Percentiles rank a stretch among this genome's conserved stretches.
These are phyloP conservation scores for Chlorella sp. DNA, from an alignment of 139 green algal genomes.

Conservation along the genomic window DNA sequence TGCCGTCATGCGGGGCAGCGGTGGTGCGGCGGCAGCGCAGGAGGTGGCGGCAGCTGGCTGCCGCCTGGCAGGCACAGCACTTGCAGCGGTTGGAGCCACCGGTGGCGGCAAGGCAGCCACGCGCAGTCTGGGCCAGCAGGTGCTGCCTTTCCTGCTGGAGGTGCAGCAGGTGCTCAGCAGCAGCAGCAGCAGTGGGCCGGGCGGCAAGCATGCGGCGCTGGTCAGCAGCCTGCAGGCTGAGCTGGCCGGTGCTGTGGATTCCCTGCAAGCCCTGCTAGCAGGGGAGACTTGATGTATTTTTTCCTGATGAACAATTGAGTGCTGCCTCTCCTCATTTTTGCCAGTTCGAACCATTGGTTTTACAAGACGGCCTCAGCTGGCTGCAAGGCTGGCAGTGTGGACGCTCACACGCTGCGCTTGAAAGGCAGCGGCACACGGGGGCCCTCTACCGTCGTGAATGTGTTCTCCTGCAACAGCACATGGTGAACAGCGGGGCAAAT, in stretches of 20 bases:
- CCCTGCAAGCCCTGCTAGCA: background rate
- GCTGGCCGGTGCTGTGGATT: background rate
- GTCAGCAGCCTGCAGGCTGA: background rate
- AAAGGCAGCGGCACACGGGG: conserved; percentile 31
- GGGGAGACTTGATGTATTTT: background rate
- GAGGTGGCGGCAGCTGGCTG: background rate
- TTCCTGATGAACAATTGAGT: no score
- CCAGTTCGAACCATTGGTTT: background rate
- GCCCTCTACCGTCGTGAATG: conserved; percentile 47
- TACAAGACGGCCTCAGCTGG: background rate
- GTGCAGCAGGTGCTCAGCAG: background rate
- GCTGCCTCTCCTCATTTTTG: background rate
- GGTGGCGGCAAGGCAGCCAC: background rate
- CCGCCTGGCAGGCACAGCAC: background rate
- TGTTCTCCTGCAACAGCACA: conserved; percentile 6
- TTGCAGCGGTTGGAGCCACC: background rate
- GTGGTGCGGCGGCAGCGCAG: background rate
- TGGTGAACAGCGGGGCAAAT: background rate
- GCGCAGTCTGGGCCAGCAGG: no score
- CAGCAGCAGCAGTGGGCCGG: background rate
- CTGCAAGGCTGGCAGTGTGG: background rate
- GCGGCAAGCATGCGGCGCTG: background rate
- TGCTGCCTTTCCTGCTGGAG: conserved; percentile 17
- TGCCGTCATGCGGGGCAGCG: conserved; percentile 20
- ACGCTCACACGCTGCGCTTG: background rate